Evolutionary conservation across 768 basidiomycete species (phyloP), one percentile per base, ranked within the genome.

Genomic region (Leccinum barrowsii): DNA sequence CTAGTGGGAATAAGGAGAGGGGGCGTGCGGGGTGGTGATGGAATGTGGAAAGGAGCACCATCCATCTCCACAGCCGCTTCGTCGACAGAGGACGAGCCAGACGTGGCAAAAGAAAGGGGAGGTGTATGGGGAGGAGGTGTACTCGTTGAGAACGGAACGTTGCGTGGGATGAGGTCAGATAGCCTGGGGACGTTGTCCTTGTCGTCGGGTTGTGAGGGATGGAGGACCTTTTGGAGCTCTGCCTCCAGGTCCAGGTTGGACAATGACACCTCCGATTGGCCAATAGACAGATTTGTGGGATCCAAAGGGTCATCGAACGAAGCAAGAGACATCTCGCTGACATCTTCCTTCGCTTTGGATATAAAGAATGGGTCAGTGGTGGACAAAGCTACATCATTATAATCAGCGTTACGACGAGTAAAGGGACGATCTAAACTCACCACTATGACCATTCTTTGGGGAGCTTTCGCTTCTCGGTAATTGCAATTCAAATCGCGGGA

Each of bases 211-310:
- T 58, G 63, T 11, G 63, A 50, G 0, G 63, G 64, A 17, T 60
- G 56, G 7, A 68, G 42, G 19, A 63, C 69, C 35, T 63, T 62
- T 32, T 64, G 66, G 19, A 70, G 66, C 40, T 71, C 74, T 48
- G 65, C 68, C 51, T 74, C 73, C 22, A 63, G 34, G 44, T 73
- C 72, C 10, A 78, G 51, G 26, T 69, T 73, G 24, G 67, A 70
- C 8, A 74, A 61, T 2, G 74, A 75, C 19, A 76, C 68, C 50
- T 76, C 76, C 11, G 74, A 75, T 47, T 73, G 70, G 24, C 71
- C 73, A n/a, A 75, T 71, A 15, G 70, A 73, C 55, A 73, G 55
- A 32, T 75, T 76, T 26, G 57, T 61, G 17, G 71, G 70, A 32
- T 72, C 67, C 60, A 71, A 50, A 24, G 67, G 66, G 42, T 75